A percentile compares a stretch with the other conserved stretches of the same genome.
Evolutionary conservation across 2,329 filamentous ascomycete genomes (phyloP).

Genomic region (Colletotrichum viniferum): DNA sequence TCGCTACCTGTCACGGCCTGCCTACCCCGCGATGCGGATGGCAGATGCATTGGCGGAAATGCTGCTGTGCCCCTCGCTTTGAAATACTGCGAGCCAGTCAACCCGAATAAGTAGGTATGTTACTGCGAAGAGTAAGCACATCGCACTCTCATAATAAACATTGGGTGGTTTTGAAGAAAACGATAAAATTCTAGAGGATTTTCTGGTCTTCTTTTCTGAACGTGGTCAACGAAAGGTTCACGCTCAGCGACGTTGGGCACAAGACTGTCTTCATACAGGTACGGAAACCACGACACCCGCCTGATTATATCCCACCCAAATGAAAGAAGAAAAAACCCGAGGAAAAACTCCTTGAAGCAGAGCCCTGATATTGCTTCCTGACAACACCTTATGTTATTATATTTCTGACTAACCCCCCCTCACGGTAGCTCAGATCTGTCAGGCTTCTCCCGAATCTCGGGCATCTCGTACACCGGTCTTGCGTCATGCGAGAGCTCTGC

Average conservation of each 20-base stretch:
- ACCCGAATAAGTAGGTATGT: background rate
- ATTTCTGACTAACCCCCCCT: too few relatives aligned
- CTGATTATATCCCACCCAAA: background rate
- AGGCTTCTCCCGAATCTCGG: background rate
- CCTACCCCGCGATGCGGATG: background rate
- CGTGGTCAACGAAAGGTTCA: too few relatives aligned
- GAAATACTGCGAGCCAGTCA: background rate
- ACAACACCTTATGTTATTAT: too few relatives aligned
- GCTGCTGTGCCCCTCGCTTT: background rate
- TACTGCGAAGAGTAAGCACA: background rate
- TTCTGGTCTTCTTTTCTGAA: too few relatives aligned
- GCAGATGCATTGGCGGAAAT: background rate
- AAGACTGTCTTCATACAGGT: background rate
- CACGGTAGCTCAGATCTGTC: background rate
- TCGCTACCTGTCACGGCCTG: background rate
- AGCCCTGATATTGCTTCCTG: too few relatives aligned
- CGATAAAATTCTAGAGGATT: fast-evolving
- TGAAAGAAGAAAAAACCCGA: too few relatives aligned
- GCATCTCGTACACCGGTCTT: conserved; percentile 5
- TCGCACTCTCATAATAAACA: background rate
- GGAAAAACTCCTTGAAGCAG: too few relatives aligned
- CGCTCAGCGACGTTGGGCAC: too few relatives aligned
- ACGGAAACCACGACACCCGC: background rate
- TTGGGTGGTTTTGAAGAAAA: background rate
- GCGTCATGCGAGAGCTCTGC: background rate